Base-by-base conservation (phyloP, 495 filamentous ascomycete species). In the Xylaria intraflava region DNA sequence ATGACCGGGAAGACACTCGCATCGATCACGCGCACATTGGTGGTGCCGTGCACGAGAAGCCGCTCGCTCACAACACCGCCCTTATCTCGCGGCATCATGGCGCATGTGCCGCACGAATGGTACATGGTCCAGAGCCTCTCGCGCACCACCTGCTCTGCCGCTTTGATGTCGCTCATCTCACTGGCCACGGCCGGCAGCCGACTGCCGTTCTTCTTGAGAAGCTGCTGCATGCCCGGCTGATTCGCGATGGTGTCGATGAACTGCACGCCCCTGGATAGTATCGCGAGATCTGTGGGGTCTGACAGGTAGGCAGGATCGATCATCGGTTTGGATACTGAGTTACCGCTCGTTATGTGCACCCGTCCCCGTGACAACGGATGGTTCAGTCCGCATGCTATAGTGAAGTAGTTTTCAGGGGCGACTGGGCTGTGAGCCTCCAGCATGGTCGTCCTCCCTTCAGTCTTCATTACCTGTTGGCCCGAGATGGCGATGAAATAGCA, bases 1-100 rank as follows among this genome's bases (percentile, higher is more conserved):
- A 69, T 64, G 14, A 74, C 45, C 6, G 78, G 76, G 6, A 81
- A 70, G 8, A 82, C 58, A 33, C 71, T 72, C 16, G 72, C 67
- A 67, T 81, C 77, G 0, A 75, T 76, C 6, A 82, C 73, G 38
- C 70, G 45, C 40, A 52, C 30, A 42, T 33, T 24, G 12, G 29
- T 22, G 0, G 55, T 61, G 10, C 75, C 76, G 51, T 78, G 71
- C 12, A 81, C 75, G 35, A 60, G 61, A 46, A 81, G 59, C 16
- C 61, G 54, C 0, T 64, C 39, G 60, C 76, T 76, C 6, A 83
- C 75, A 6, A 82, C 80, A 0, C 76, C 78, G 1, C 69, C 64
- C 2, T 61, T 31, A 8, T 58, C 47, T 40, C 40, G n/a, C 2
- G 68, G 69, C 47, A 81, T 61, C 77, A 79, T 81, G 6, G 72